These are phyloP conservation scores for Neocucurbitaria cava DNA, from an alignment of 2,329 filamentous ascomycete genomes.

Conservation along the genomic window DNA sequence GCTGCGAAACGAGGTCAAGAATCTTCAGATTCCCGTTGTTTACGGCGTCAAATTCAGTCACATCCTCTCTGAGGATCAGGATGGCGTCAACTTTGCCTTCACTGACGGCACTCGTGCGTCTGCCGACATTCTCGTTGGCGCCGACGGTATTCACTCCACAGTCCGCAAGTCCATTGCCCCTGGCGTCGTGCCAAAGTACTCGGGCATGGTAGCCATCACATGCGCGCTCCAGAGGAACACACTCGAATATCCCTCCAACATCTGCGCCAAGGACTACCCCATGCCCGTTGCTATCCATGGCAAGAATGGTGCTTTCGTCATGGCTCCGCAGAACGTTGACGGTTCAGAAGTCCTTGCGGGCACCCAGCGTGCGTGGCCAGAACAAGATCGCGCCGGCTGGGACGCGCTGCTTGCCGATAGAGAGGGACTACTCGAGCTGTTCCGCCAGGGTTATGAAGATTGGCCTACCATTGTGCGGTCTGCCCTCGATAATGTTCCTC, in stretches of 20 bases:
- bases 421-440: slow-evolving; percentile 16
- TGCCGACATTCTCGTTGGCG: slow-evolving; percentile 60
- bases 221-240: slow-evolving; percentile 31
- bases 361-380: slow-evolving; percentile 42
- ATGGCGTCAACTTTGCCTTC: slow-evolving; percentile 57
- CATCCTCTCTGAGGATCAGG: slow-evolving; percentile 40
- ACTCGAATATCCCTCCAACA: slow-evolving; percentile 5
- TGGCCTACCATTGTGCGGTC: slow-evolving; percentile 23
- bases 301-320: slow-evolving; percentile 47
- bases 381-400: slow-evolving; percentile 44
- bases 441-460: slow-evolving; percentile 10
- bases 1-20: slow-evolving; percentile 51
- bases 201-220: slow-evolving; percentile 55
- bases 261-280: slow-evolving; percentile 10
- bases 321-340: slow-evolving; percentile 46
- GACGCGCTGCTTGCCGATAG: slow-evolving; percentile 42
- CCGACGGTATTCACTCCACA: slow-evolving; percentile 66
- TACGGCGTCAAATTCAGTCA: slow-evolving; percentile 58
- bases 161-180: slow-evolving; percentile 61
- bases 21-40: slow-evolving; percentile 51
- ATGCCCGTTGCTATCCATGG: slow-evolving; percentile 45
- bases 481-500: slow-evolving; percentile 17
- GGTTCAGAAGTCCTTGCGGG: slow-evolving; percentile 47
- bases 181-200: slow-evolving; percentile 58
- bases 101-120: slow-evolving; percentile 52